Conservation (phyloP, 192 early-diverging fungal species). For the Podila horticola region DNA sequence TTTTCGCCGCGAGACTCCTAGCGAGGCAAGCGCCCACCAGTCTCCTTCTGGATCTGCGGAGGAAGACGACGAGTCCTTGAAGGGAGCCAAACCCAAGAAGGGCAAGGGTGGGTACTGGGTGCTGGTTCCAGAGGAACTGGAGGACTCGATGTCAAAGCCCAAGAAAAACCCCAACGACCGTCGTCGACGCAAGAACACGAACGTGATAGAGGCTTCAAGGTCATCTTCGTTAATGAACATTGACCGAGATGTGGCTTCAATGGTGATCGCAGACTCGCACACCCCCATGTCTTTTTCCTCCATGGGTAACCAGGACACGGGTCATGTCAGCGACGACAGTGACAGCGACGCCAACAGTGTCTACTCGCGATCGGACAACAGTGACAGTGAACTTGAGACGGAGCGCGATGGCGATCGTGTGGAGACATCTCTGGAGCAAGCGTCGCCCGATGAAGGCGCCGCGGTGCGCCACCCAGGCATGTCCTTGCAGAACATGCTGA, state of each 20-base stretch:
- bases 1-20: constrained; percentile 8
- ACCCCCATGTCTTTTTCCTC: neutral
- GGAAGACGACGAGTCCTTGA: constrained; percentile 1
- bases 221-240: constrained; percentile 4
- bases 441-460: neutral
- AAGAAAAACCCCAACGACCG: constrained; percentile 1
- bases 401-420: neutral
- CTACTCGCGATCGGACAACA: neutral
- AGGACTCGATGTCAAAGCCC: constrained; percentile 13
- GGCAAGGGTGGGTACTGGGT: constrained; percentile 28
- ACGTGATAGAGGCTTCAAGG: neutral
- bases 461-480: neutral
- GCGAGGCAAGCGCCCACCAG: neutral
- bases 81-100: neutral
- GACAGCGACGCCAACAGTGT: too few species aligned
- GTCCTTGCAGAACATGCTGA: neutral
- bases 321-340: neutral
- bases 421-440: neutral
- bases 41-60: constrained; percentile 6
- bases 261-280: constrained; percentile 14
- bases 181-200: neutral
- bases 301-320: neutral
- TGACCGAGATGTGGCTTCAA: constrained; percentile 21
- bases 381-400: neutral
- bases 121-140: constrained; percentile 13